Base-by-base conservation (phyloP, 768 basidiomycete genomes). In the Leccinum barrowsii region DNA sequence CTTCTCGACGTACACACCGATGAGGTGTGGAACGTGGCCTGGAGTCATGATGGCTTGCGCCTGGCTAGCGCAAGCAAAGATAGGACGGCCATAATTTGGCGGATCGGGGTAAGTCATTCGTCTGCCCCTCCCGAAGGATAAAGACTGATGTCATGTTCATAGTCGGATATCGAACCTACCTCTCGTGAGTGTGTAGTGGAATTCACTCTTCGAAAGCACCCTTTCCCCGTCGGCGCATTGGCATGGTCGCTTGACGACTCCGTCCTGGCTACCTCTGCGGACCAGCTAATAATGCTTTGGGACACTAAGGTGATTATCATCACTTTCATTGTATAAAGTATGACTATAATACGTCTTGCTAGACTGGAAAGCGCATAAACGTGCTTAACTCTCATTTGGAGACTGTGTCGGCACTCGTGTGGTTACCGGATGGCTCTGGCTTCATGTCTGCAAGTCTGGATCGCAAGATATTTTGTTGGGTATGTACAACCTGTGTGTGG, bases 211-310 rank as follows among this genome's bases (percentile, higher is more conserved):
- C 76, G 81, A 40, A 92, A 89, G n/a, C 94, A 97, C 70, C 78
- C 79, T 28, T 89, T 89, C 69, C 70, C 85, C 8, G 87, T 98
- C 4, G 86, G 86, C 48, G 88, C 86, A 64, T 75, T 99, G 58
- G 87, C 94, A 1, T 99, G 96, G 95, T 97, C 97, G 24, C 79
- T 87, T 52, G 93, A 98, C 66, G 94, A 95, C 67, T 76, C 83
- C 19, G 80, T 90, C 62, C 77, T 99, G 59, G 80, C 97, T 47
- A 94, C 93, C 6, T 86, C 89, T 40, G 81, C 93, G 22, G 94
- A 98, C 61, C 79, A 87, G 50, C 72, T 76, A 51, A 87, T 99
- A 71, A 88, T 89, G 75, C 78, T 98, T 67, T 99, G 94, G 94
- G 87, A 96, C 71, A 80, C 87, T 32, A 85, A 87, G 83, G 96